Evolutionary conservation across 768 basidiomycete genomes (phyloP), one percentile per base, ranked within the genome.

Genomic region (Obba rivulosa): DNA sequence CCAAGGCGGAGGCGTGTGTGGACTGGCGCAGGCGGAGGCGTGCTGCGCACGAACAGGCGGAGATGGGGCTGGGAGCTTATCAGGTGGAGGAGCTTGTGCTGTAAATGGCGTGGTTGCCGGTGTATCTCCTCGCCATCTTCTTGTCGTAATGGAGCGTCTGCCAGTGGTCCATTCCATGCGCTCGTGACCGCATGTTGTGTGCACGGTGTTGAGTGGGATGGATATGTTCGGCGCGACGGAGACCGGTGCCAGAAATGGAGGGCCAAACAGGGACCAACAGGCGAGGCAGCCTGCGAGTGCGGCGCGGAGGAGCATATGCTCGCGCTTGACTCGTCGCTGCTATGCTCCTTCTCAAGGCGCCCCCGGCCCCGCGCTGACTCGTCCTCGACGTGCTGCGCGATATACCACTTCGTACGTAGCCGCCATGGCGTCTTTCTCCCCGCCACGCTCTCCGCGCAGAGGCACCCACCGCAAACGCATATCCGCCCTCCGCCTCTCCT

Each of bases 81-180:
- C 81, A 79, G 63, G 59, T 90, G 51, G 87, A 90, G 56, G 83
- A 87, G 57, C 69, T 91, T 4, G 52, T 63, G 45, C 35, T 57
- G 47, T 57, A 24, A 43, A 7, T 21, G 17, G 8, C n/a, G 16
- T 41, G 8, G 8, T 4, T 5, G 37, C 14, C 37, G n/a, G 37
- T 24, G 41, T 41, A 31, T 31, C 28, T 31, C 28, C 28, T 31
- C 13, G 28, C 28, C 5, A 31, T 31, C 28, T 31, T 31, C 28
- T n/a, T 31, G 28, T 31, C 28, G 28, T 31, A 31, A 31, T 31
- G 28, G 28, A 13, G 13, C 28, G 28, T 13, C 28, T 31, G 5
- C 28, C 28, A 31, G 28, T 31, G 28, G 28, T 31, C 23, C 8
- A 17, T 36, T 17, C 11, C 34, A 22, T 18, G 21, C 17, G 16